Evolutionary conservation across 495 filamentous ascomycete genomes (phyloP), one percentile per base, ranked within the genome.

Genomic region (Aspergillus cavernicola): DNA sequence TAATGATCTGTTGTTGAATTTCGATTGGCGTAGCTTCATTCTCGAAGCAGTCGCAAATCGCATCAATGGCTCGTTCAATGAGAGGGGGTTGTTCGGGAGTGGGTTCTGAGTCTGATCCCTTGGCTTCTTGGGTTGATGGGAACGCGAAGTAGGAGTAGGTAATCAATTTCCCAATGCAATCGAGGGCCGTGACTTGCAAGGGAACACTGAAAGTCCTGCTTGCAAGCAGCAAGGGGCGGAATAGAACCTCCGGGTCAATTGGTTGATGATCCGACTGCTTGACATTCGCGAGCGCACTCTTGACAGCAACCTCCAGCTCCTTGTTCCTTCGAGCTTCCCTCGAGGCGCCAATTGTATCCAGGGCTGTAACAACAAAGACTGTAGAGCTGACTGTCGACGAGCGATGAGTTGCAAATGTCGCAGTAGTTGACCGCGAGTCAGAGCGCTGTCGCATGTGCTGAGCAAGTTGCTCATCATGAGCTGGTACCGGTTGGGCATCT

Each of bases 11-110:
- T 58, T 97, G 79, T 67, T 99, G 93, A 23, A 96, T 86, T 60
- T 96, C 90, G 45, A 86, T 80, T 10, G 85, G 84, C 0, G 95
- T 97, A 4, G 86, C 87, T 69, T 99, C 95, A 55, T 93, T 92
- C 60, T 97, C 90, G 59, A 97, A 99, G 66, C 95, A 99, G 63
- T 97, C 92, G 77, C 95, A 97, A 70, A 99, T 97, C 32, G 92
- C 96, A 70, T 99, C 95, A 60, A 99, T 99, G 39, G 95, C 95
- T 57, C 91, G 83, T 67, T 99, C 95, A 65, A 99, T 97, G 64
- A 99, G 75, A 2, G 89, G 86, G 6, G 81, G 66, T 39, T 73
- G 69, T 49, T 73, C 66, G 10, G 67, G 55, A 42, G 74, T 69
- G 36, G 77, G 60, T 37, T 79, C 76, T 28, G 74, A 78, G 52